These are phyloP conservation scores for Cinchona pubescens DNA, from an alignment of 257 asterid genomes.

Conservation along the genomic window DNA sequence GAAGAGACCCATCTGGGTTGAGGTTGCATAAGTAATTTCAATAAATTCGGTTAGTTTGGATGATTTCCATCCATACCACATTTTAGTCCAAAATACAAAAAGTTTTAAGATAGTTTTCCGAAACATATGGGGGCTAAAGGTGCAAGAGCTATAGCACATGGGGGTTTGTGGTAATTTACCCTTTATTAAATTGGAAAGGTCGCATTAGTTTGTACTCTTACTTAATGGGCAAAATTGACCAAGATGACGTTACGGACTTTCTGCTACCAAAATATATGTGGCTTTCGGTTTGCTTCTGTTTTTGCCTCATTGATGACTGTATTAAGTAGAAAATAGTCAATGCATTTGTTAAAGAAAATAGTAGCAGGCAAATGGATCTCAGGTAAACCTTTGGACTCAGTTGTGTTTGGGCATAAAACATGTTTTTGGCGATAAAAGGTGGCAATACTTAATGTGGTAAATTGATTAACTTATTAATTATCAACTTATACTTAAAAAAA, in stretches of 20 bases:
- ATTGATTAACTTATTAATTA: no score
- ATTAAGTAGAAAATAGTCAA: background rate
- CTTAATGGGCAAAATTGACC: background rate
- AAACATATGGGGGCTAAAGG: no score
- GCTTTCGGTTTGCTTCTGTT: background rate
- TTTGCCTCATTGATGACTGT: background rate
- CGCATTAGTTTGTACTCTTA: background rate
- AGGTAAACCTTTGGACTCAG: background rate
- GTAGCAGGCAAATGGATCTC: background rate
- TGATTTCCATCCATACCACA: no score
- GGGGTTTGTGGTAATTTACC: no score
- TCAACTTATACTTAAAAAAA: no score
- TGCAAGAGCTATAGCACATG: no score
- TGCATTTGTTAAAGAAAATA: background rate
- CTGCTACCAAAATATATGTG: background rate
- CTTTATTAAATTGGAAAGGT: background rate
- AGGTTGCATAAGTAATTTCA: no score
- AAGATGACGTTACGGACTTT: background rate
- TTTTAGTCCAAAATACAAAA: no score
- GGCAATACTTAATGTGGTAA: background rate
- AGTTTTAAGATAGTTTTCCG: no score
- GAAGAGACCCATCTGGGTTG: no score
- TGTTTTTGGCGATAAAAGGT: background rate
- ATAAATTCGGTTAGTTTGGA: no score
- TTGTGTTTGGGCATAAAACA: background rate